These are phyloP conservation scores for Epichloe hybrida DNA, from an alignment of 2,329 filamentous ascomycete species.

Conservation along the genomic window DNA sequence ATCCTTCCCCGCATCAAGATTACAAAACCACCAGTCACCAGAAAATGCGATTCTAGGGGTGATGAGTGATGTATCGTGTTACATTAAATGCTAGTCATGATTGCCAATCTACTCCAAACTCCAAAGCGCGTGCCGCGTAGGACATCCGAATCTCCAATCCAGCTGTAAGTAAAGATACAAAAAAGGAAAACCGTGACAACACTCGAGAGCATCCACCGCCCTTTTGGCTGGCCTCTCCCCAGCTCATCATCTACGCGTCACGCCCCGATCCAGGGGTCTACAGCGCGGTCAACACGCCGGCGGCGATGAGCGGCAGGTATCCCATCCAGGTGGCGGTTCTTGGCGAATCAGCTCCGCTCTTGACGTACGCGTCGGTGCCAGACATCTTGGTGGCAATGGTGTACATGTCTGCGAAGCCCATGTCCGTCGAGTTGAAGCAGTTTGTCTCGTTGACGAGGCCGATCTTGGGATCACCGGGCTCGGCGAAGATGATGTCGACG, in stretches of 20 bases:
- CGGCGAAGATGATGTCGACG: slow-evolving; percentile 85
- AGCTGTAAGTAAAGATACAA: background rate
- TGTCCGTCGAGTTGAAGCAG: slow-evolving; percentile 75
- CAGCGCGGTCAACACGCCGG: slow-evolving; percentile 25
- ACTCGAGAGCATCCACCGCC: background rate
- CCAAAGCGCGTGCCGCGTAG: background rate
- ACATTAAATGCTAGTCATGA: background rate
- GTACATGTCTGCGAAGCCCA: slow-evolving; percentile 68
- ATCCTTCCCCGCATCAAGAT: too few relatives aligned
- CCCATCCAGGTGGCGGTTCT: slow-evolving; percentile 18
- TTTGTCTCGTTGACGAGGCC: slow-evolving; percentile 63
- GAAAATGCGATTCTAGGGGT: background rate
- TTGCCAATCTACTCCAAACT: background rate
- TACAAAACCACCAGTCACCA: background rate
- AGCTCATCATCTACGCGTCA: slow-evolving; percentile 2
- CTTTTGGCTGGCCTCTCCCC: too few relatives aligned
- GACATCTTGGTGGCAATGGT: slow-evolving; percentile 41
- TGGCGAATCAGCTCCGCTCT: slow-evolving; percentile 13
- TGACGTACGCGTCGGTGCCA: slow-evolving; percentile 19
- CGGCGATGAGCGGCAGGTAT: slow-evolving; percentile 28
- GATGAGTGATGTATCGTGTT: background rate
- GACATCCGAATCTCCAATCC: background rate
- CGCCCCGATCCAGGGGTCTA: slow-evolving; percentile 9
- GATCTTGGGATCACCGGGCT: slow-evolving; percentile 54
- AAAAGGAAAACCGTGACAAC: background rate